phyloP scores from a whole-genome alignment of 1,139 yeast species.

The Pneumocystis oryctolagi region DNA sequence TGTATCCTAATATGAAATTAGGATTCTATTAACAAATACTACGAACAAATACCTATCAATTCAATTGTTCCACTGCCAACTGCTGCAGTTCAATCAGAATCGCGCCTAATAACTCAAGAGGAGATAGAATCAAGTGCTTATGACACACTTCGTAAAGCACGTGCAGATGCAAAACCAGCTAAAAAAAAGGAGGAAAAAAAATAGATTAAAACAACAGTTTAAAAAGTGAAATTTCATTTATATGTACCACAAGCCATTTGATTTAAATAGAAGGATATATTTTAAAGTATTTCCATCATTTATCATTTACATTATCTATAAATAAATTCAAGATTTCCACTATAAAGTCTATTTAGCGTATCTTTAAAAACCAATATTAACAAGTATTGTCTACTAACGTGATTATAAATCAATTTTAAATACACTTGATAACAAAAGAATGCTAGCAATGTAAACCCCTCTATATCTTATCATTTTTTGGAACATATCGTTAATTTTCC shows the following conservation, averaged over 20 bases:
- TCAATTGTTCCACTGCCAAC: constrained; percentile 88
- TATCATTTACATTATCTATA: no score
- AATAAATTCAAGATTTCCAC: neutral
- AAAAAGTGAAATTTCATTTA: neutral
- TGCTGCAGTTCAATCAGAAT: constrained; percentile 52
- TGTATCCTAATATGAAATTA: neutral
- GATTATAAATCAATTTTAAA: neutral
- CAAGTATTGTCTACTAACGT: neutral
- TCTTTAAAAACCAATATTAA: neutral
- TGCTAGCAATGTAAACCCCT: neutral
- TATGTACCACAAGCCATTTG: neutral
- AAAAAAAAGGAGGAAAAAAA: constrained; percentile 55
- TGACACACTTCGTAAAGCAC: constrained; percentile 91
- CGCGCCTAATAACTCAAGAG: constrained; percentile 90
- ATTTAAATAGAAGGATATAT: no score
- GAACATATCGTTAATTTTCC: neutral
- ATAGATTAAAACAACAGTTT: constrained; percentile 1
- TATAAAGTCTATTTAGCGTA: neutral
- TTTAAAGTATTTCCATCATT: no score
- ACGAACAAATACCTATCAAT: constrained; percentile 36
- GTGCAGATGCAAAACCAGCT: constrained; percentile 81
- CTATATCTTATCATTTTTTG: neutral
- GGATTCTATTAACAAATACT: neutral
- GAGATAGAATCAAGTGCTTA: constrained; percentile 51
- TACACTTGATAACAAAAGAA: neutral